phyloP scores from a whole-genome alignment of 202 grass and related monocot genomes.

The Cymbopogon flexuosus region DNA sequence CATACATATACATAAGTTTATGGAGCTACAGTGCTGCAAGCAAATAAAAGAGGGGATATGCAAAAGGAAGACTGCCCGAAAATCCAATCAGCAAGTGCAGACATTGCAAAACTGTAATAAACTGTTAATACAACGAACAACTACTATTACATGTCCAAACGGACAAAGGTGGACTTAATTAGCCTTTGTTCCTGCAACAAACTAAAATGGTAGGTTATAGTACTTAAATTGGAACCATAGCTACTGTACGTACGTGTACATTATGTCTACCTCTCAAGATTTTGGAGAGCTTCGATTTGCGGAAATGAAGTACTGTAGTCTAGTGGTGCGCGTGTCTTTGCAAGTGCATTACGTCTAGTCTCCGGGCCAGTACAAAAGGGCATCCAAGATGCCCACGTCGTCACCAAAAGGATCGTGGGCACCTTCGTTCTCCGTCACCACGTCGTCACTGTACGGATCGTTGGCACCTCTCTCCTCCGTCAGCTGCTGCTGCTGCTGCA shows the following conservation, averaged over 20 bases:
- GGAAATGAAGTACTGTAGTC: too few relatives aligned
- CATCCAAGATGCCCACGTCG: conserved; percentile 26
- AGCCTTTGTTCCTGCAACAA: background rate
- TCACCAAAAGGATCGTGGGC: background rate
- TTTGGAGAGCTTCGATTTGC: too few relatives aligned
- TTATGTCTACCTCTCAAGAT: background rate
- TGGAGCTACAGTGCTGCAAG: too few relatives aligned
- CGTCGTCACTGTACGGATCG: conserved; percentile 13
- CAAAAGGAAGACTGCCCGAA: too few relatives aligned
- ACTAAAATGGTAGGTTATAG: background rate
- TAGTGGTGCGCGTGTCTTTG: background rate
- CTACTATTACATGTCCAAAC: background rate
- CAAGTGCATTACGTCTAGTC: background rate
- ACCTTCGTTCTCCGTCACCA: background rate
- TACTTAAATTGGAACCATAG: background rate
- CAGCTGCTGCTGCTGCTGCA: background rate
- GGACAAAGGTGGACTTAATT: background rate
- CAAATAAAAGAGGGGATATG: too few relatives aligned
- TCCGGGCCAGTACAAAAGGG: conserved; percentile 36
- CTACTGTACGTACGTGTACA: background rate
- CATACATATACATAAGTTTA: too few relatives aligned
- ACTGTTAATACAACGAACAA: too few relatives aligned
- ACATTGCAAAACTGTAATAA: too few relatives aligned
- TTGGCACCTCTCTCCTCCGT: background rate
- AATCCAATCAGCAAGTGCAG: too few relatives aligned